Conservation (phyloP, 148 eudicot species). For the Rheum nobile region DNA sequence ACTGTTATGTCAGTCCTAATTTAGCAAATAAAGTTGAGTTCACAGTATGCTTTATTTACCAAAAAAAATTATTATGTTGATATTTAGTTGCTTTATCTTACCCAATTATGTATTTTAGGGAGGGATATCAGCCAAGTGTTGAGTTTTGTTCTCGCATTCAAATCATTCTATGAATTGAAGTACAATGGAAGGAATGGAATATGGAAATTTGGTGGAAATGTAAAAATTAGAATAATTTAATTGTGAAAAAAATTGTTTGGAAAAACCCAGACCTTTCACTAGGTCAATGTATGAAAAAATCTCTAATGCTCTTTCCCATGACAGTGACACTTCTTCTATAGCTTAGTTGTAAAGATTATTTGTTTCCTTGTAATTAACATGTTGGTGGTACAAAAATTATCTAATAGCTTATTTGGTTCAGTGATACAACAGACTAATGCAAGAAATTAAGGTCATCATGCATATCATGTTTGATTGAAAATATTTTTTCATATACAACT, state of each 20-base stretch:
- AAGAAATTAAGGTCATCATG: no score
- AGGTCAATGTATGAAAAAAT: constrained; percentile 6
- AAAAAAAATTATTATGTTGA: background rate
- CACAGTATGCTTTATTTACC: background rate
- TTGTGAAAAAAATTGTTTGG: constrained; percentile 57
- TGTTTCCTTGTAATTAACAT: no score
- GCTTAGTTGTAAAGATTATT: no score
- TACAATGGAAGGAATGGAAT: constrained; percentile 65
- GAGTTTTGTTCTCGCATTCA: constrained; percentile 73
- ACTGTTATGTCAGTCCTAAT: no score
- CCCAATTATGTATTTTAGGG: background rate
- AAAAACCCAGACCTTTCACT: constrained; percentile 82
- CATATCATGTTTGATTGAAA: no score
- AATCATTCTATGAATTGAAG: constrained; percentile 79
- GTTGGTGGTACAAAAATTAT: no score
- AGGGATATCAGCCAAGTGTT: constrained; percentile 54
- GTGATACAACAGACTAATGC: no score
- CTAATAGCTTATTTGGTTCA: no score
- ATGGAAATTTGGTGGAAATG: constrained; percentile 83
- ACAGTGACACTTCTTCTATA: constrained; percentile 27
- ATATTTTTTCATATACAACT: no score
- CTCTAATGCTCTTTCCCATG: background rate
- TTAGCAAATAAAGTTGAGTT: background rate
- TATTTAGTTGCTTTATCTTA: background rate
- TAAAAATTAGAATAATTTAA: constrained; percentile 38